phyloP scores from a whole-genome alignment of 2,329 filamentous ascomycete species.

The Fusarium pseudocircinatum region DNA sequence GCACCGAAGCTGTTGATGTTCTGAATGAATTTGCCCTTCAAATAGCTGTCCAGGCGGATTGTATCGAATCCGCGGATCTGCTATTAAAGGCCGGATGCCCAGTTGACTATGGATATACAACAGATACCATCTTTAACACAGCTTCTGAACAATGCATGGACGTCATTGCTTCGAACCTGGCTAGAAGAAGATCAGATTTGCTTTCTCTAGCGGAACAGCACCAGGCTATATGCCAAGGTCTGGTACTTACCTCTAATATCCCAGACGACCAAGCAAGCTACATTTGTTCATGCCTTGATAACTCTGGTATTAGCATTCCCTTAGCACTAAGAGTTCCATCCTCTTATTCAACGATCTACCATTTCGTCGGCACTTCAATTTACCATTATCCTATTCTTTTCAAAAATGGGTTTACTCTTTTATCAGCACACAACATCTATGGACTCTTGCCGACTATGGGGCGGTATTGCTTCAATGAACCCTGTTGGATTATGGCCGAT shows the following conservation, averaged over 20 bases:
- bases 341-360: rapidly evolving
- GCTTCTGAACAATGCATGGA: neutral
- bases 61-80: neutral
- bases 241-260: neutral
- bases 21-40: rapidly evolving
- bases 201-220: neutral
- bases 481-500: rapidly evolving
- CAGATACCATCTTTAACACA: rapidly evolving
- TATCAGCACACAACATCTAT: rapidly evolving
- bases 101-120: rapidly evolving
- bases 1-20: rapidly evolving
- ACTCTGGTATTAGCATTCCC: rapidly evolving
- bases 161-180: neutral
- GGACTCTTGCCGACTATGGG: neutral
- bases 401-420: rapidly evolving
- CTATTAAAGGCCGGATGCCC: neutral
- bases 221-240: rapidly evolving
- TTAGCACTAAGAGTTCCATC: neutral
- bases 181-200: neutral
- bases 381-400: neutral
- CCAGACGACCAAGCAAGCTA: neutral
- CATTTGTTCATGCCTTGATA: neutral
- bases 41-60: rapidly evolving
- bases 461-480: rapidly evolving
- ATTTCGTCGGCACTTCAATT: rapidly evolving